These are phyloP conservation scores for Metschnikowia noctiluminum DNA, from an alignment of 805 yeast genomes.

Conservation along the genomic window DNA sequence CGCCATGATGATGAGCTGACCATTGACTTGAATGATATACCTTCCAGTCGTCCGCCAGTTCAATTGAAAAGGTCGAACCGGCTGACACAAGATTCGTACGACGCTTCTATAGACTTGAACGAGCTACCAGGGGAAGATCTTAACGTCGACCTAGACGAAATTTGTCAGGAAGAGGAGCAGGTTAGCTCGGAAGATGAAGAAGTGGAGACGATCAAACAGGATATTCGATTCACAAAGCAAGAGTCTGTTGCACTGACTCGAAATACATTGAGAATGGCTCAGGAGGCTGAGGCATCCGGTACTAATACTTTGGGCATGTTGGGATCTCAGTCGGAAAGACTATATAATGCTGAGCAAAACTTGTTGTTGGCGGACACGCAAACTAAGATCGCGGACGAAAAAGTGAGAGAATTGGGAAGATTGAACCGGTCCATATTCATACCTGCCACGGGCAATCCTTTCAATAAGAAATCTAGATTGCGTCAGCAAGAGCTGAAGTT, in stretches of 20 bases:
- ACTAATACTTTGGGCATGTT: constrained; percentile 82
- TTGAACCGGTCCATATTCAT: constrained; percentile 79
- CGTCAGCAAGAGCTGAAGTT: constrained; percentile 71
- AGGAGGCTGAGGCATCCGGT: constrained; percentile 45
- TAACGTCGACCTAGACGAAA: constrained; percentile 36
- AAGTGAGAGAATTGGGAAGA: constrained; percentile 74
- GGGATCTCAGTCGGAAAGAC: constrained; percentile 88
- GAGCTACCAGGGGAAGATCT: constrained; percentile 29
- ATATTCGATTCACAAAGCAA: constrained; percentile 78
- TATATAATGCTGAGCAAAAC: constrained; percentile 76
- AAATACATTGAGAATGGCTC: constrained; percentile 63
- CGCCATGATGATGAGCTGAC: constrained; percentile 28
- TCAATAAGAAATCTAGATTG: constrained; percentile 73
- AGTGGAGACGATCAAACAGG: constrained; percentile 79
- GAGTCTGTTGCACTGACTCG: constrained; percentile 83
- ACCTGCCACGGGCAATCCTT: constrained; percentile 79
- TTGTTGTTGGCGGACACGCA: constrained; percentile 77
- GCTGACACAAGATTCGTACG: constrained; percentile 13
- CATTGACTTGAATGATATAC: constrained; percentile 38
- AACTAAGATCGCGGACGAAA: constrained; percentile 75
- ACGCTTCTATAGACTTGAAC: constrained; percentile 33
- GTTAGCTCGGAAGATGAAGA: constrained; percentile 75
- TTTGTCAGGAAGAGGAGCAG: constrained; percentile 36
- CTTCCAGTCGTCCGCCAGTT: constrained; percentile 27
- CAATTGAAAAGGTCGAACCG: constrained; percentile 22